These are phyloP conservation scores for Exophiala phaeomuriformis DNA, from an alignment of 2,329 filamentous ascomycete species.

Conservation along the genomic window DNA sequence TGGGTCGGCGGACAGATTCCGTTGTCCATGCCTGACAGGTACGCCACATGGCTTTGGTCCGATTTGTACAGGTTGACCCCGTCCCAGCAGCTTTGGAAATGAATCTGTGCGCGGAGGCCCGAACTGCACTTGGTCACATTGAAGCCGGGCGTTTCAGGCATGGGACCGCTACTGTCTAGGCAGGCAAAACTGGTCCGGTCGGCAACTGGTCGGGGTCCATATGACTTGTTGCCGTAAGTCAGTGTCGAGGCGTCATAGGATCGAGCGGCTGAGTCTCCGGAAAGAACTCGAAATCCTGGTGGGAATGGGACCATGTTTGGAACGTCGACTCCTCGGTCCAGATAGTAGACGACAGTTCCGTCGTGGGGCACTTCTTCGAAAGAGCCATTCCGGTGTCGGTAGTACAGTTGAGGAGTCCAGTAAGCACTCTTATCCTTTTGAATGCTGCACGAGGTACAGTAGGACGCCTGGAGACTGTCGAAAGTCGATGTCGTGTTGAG, in stretches of 20 bases:
- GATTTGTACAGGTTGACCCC: slow-evolving; percentile 52
- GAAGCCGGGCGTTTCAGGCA: slow-evolving; percentile 68
- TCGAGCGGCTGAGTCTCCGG: slow-evolving; percentile 52
- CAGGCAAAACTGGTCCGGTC: slow-evolving; percentile 80
- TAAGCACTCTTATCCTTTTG: slow-evolving; percentile 77
- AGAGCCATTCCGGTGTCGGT: slow-evolving; percentile 57
- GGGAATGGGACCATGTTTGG: slow-evolving; percentile 65
- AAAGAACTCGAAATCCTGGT: slow-evolving; percentile 69
- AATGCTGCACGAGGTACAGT: slow-evolving; percentile 75
- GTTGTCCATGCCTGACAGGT: slow-evolving; percentile 67
- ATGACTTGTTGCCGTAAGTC: slow-evolving; percentile 18
- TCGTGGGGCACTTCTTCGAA: slow-evolving; percentile 35
- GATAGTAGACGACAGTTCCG: slow-evolving; percentile 42
- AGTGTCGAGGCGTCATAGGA: slow-evolving; percentile 17
- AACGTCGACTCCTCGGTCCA: slow-evolving; percentile 32
- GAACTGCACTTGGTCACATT: slow-evolving; percentile 65
- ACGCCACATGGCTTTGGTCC: slow-evolving; percentile 64
- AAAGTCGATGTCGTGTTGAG: slow-evolving; percentile 55
- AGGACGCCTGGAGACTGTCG: slow-evolving; percentile 50
- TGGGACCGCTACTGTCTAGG: slow-evolving; percentile 60
- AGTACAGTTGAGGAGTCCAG: slow-evolving; percentile 75
- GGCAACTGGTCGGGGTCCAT: slow-evolving; percentile 54
- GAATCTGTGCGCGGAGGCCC: slow-evolving; percentile 72
- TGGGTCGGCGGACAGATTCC: slow-evolving; percentile 67
- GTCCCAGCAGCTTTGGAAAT: slow-evolving; percentile 87